Conservation (phyloP, 1,284 basidiomycete genomes). For the Ustilago bromivora region DNA sequence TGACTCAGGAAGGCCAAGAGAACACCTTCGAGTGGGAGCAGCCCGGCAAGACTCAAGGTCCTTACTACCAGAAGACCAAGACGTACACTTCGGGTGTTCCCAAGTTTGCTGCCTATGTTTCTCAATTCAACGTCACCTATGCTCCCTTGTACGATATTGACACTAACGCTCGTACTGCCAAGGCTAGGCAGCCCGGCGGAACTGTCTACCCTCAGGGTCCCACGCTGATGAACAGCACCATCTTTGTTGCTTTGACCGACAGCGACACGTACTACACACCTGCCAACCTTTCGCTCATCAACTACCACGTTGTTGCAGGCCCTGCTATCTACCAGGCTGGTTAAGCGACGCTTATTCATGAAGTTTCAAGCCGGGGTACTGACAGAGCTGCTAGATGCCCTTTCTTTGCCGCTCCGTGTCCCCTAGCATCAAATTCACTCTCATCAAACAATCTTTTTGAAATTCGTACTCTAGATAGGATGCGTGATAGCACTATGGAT, state of each 20-base stretch:
- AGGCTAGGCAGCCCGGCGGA: conserved; percentile 52
- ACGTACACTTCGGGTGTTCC: conserved; percentile 46
- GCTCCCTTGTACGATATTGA: conserved; percentile 52
- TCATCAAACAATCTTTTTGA: no score
- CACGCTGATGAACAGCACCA: conserved; percentile 51
- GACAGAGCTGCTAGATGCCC: neutral
- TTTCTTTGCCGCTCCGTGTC: neutral
- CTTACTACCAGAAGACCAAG: conserved; percentile 54
- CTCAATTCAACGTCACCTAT: conserved; percentile 60
- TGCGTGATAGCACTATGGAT: no score
- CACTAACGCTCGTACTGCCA: conserved; percentile 44
- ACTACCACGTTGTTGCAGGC: conserved; percentile 55
- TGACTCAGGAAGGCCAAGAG: conserved; percentile 47
- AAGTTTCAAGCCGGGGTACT: neutral
- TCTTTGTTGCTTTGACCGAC: conserved; percentile 55
- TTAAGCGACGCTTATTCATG: conserved; percentile 11
- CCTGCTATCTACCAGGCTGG: conserved; percentile 60
- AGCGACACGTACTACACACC: conserved; percentile 45
- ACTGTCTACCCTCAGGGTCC: conserved; percentile 34
- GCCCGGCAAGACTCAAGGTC: conserved; percentile 51
- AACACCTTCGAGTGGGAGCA: conserved; percentile 47
- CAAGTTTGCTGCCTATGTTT: conserved; percentile 55
- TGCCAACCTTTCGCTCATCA: conserved; percentile 52
- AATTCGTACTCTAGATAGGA: no score
- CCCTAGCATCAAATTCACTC: neutral